Evolutionary conservation across 2,329 filamentous ascomycete species (phyloP).

Genomic region (Chaetomiaceae sp.): DNA sequence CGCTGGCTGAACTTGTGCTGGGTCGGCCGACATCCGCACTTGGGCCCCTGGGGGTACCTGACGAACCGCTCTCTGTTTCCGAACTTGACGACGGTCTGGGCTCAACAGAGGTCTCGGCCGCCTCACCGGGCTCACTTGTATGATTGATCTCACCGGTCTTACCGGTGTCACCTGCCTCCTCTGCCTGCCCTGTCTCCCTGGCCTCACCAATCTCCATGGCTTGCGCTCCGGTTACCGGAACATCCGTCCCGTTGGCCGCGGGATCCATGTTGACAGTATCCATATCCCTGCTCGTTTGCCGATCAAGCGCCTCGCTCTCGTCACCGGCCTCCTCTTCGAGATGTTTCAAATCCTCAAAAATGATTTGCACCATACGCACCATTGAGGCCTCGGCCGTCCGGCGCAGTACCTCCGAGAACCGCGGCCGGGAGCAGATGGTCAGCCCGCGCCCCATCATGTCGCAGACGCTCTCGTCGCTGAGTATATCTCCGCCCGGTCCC

Average conservation of each 20-base stretch:
- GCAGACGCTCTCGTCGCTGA: slow-evolving; percentile 98
- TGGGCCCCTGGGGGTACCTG: slow-evolving; percentile 25
- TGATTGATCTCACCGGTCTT: background rate
- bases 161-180: background rate
- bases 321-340: slow-evolving; percentile 72
- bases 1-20: slow-evolving; percentile 28
- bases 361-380: slow-evolving; percentile 98
- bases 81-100: slow-evolving; percentile 40
- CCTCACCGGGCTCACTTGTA: background rate
- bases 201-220: slow-evolving; percentile 5
- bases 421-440: slow-evolving; percentile 92
- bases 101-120: slow-evolving; percentile 11
- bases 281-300: slow-evolving; percentile 62
- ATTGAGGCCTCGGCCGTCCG: slow-evolving; percentile 93
- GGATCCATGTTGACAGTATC: slow-evolving; percentile 82
- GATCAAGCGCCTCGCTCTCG: slow-evolving; percentile 61
- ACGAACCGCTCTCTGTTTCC: slow-evolving; percentile 33
- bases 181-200: background rate
- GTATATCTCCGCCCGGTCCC: slow-evolving; percentile 80
- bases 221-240: slow-evolving; percentile 20
- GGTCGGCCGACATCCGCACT: slow-evolving; percentile 24
- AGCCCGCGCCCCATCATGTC: slow-evolving; percentile 99
- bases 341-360: slow-evolving; percentile 88
- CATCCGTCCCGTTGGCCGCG: slow-evolving; percentile 55
- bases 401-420: slow-evolving; percentile 84